phyloP scores from a whole-genome alignment of 768 basidiomycete species.

The Mycena haematopus region DNA sequence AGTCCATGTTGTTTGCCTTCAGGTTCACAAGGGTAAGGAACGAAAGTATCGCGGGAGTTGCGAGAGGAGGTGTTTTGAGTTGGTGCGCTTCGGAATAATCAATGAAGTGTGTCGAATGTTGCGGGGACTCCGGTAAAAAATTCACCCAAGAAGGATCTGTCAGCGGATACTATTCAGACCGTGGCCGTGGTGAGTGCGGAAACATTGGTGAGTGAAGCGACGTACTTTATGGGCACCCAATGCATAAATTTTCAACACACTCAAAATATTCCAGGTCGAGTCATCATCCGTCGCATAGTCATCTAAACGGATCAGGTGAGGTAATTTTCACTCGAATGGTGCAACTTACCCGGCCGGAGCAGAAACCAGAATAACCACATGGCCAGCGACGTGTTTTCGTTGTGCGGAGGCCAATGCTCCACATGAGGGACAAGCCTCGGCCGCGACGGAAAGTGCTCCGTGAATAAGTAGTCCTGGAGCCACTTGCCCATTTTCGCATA shows the following conservation, averaged over 20 bases:
- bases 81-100: conserved; percentile 55
- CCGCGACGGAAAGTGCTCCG: conserved; percentile 60
- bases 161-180: conserved; percentile 60
- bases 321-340: not conserved
- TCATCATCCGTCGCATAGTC: conserved; percentile 50
- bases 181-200: conserved; percentile 21
- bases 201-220: conserved; percentile 4
- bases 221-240: conserved; percentile 67
- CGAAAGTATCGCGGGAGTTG: conserved; percentile 74
- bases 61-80: conserved; percentile 65
- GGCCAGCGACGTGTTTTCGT: conserved; percentile 59
- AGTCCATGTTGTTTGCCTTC: conserved; percentile 37
- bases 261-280: conserved; percentile 51
- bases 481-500: conserved; percentile 69
- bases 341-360: conserved; percentile 59
- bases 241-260: conserved; percentile 65
- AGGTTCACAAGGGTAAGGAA: conserved; percentile 63
- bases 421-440: conserved; percentile 48
- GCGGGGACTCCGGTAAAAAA: conserved; percentile 49
- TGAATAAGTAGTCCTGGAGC: conserved; percentile 74
- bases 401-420: conserved; percentile 63
- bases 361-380: conserved; percentile 87
- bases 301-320: conserved; percentile 41
- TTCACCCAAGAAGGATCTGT: conserved; percentile 64
- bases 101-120: conserved; percentile 34